Conservation (phyloP, 768 basidiomycete species). For the Suillus tomentosus region DNA sequence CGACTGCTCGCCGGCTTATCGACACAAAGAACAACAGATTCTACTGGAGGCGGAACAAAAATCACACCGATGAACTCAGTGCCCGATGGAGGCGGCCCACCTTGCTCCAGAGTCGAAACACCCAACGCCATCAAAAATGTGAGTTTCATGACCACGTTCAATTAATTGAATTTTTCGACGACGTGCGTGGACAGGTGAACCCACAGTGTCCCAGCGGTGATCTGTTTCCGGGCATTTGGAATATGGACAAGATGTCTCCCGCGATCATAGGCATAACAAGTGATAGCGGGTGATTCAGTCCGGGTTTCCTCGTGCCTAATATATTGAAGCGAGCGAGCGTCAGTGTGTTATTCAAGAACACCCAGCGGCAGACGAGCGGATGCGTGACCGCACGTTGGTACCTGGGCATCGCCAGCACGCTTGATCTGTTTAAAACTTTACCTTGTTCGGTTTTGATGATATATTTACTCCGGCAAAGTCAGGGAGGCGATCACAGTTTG, state of each 20-base stretch:
- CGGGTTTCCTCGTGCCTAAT: not conserved
- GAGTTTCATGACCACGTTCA: not conserved
- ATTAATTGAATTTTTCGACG: not conserved
- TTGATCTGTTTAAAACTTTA: not conserved
- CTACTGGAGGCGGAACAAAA: not conserved
- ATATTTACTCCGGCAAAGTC: too few relatives aligned
- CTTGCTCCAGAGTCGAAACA: not conserved
- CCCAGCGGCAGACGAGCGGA: not conserved
- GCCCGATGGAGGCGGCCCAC: slow-evolving; percentile 1
- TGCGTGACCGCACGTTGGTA: not conserved
- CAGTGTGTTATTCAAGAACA: not conserved
- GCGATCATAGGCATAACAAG: slow-evolving; percentile 4
- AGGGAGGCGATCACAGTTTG: slow-evolving; percentile 1
- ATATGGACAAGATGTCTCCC: not conserved
- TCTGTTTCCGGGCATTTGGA: not conserved
- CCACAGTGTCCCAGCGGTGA: not conserved
- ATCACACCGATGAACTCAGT: not conserved
- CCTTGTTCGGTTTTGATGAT: too few relatives aligned
- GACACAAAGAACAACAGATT: not conserved
- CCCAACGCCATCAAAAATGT: not conserved
- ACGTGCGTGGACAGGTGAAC: not conserved
- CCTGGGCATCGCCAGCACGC: not conserved
- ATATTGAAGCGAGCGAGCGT: slow-evolving; percentile 2
- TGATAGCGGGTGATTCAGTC: not conserved
- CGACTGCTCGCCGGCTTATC: not conserved